Evolutionary conservation across 805 yeast species (phyloP), one percentile per base, ranked within the genome.

Genomic region (Pichia ethanolica): DNA sequence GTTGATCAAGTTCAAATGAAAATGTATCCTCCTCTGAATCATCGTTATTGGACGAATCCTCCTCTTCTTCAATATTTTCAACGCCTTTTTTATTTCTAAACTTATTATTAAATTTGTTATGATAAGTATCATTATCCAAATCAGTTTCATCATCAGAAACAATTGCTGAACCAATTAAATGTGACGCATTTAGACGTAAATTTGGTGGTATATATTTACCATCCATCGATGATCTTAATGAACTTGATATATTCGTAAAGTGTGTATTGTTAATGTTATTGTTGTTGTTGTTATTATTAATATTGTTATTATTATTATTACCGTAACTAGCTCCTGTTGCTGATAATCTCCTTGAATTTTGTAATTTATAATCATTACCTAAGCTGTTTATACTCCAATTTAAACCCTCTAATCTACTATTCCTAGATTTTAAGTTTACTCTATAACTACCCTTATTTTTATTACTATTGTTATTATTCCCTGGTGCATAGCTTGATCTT

Each of bases 151-250:
- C 73, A 28, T 62, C 65, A 2, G 59, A 65, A 39, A 53, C 56
- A 27, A 58, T 42, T 1, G 59, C 62, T 12, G 52, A 49, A 11
- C 52, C 52, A 36, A 45, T 33, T 12, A 49, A 26, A 4, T 42
- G 44, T 32, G 60, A 60, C 8, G 53, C 59, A 20, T 54, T 56
- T 32, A 52, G 20, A 20, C 52, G 43, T 32, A 49, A 68, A 58
- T 77, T 82, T n/a, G 89, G 89, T 25, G 90, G 90, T 38, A 84
- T 69, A 57, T 84, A 83, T 60, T 79, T 82, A 4, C 86, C 86
- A 37, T 53, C 56, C 35, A 51, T 44, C 9, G 52, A 51, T 7
- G 52, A n/a, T 34, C 49, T 49, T 5, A 34, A 13, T n/a, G 52
- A 49, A 11, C 58, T 62, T 5, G 59, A 64, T 35, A 56, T 55